These are phyloP conservation scores for Arabis hirsuta DNA, from an alignment of 345 rosid species.

Conservation along the genomic window DNA sequence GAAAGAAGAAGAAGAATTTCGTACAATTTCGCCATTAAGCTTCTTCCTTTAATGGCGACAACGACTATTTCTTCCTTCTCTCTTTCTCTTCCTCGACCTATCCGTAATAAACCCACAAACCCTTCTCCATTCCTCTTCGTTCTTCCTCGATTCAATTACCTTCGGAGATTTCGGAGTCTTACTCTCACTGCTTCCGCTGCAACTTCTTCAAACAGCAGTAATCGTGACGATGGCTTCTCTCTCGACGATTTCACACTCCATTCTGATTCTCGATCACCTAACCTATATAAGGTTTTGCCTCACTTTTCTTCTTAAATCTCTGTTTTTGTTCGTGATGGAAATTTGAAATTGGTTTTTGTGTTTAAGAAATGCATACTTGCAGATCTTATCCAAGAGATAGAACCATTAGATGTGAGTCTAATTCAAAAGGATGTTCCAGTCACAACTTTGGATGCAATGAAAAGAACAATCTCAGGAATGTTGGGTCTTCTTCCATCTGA, in stretches of 20 bases:
- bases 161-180: slow-evolving; percentile 42
- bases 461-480: slow-evolving; percentile 97
- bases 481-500: slow-evolving; percentile 95
- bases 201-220: slow-evolving; percentile 45
- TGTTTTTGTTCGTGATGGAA: background rate
- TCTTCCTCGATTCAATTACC: slow-evolving; percentile 38
- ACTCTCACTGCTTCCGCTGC: slow-evolving; percentile 48
- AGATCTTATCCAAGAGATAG: slow-evolving; percentile 82
- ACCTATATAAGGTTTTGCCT: slow-evolving; percentile 52
- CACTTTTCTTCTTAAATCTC: background rate
- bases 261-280: slow-evolving; percentile 41
- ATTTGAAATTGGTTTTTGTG: background rate
- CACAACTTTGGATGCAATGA: slow-evolving; percentile 93
- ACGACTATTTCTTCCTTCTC: slow-evolving; percentile 37
- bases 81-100: slow-evolving; percentile 45
- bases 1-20: slow-evolving; percentile 34
- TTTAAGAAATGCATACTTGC: slow-evolving; percentile 68
- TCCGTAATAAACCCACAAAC: slow-evolving; percentile 34
- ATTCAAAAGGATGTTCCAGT: slow-evolving; percentile 88
- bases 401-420: slow-evolving; percentile 86
- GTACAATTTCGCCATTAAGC: slow-evolving; percentile 29
- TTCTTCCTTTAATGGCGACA: slow-evolving; percentile 29
- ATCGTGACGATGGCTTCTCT: slow-evolving; percentile 47
- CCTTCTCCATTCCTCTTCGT: slow-evolving; percentile 37
- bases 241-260: slow-evolving; percentile 52